Evolutionary conservation across 768 basidiomycete genomes (phyloP).

Genomic region (Tulasnella sp.): DNA sequence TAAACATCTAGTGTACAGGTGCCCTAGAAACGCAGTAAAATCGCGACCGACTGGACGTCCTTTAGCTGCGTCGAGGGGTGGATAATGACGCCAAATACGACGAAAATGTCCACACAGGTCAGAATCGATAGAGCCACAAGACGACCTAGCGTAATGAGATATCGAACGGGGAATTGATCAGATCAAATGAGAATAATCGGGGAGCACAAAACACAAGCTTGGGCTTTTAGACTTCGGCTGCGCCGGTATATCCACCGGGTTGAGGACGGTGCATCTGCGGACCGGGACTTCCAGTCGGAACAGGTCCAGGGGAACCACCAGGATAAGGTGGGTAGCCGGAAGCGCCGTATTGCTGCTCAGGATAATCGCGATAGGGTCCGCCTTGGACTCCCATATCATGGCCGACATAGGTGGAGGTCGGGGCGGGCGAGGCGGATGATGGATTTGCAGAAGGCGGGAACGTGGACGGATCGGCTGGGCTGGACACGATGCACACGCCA

Average conservation of each 20-base stretch:
- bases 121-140: too few species aligned
- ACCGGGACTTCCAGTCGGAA: not conserved
- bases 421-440: not conserved
- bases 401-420: not conserved
- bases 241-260: conserved; percentile 1
- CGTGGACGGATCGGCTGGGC: not conserved
- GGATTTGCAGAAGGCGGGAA: not conserved
- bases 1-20: too few species aligned
- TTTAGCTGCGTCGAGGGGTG: too few species aligned
- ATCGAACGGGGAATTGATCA: too few species aligned
- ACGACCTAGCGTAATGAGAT: too few species aligned
- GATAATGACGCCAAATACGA: too few species aligned
- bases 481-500: not conserved
- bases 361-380: not conserved
- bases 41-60: too few species aligned
- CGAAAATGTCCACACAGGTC: too few species aligned
- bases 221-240: conserved; percentile 1
- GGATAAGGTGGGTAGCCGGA: not conserved
- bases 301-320: not conserved
- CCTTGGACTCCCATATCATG: not conserved
- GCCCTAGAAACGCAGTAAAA: too few species aligned
- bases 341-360: not conserved
- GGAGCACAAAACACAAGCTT: not conserved
- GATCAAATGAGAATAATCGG: too few species aligned
- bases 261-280: not conserved